These are phyloP conservation scores for Yueomyces sp. DNA, from an alignment of 1,139 yeast genomes.

Conservation along the genomic window DNA sequence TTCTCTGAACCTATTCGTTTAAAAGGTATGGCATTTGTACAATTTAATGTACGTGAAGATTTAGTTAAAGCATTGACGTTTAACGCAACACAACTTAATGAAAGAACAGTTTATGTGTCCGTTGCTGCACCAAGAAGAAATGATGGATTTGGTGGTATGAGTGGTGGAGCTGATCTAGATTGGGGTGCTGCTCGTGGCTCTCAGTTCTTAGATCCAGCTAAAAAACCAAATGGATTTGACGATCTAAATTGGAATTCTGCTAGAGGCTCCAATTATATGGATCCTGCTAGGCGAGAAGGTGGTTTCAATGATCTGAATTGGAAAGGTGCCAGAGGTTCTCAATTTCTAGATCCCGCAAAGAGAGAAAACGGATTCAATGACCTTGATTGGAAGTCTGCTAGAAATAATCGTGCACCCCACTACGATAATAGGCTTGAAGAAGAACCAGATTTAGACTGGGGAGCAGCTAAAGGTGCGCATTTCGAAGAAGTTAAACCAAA, in stretches of 20 bases:
- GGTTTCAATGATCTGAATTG: constrained; percentile 43
- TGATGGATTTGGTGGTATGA: constrained; percentile 26
- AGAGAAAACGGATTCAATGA: neutral
- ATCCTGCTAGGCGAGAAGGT: constrained; percentile 30
- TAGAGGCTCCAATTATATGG: constrained; percentile 8
- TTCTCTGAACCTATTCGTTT: constrained; percentile 45
- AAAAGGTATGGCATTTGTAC: constrained; percentile 81
- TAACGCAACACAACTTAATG: constrained; percentile 51
- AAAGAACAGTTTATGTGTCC: constrained; percentile 68
- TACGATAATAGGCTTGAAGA: too few relatives aligned
- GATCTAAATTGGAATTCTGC: constrained; percentile 19
- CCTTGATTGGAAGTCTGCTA: neutral
- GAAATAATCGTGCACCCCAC: too few relatives aligned
- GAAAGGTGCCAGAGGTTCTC: constrained; percentile 40
- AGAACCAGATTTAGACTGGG: too few relatives aligned
- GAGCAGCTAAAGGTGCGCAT: too few relatives aligned
- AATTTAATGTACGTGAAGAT: constrained; percentile 52
- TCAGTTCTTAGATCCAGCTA: constrained; percentile 12
- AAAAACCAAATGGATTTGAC: constrained; percentile 29
- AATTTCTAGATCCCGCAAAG: constrained; percentile 11
- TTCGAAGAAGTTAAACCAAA: constrained; percentile 13
- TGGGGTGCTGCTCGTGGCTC: constrained; percentile 16
- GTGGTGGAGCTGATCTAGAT: constrained; percentile 25
- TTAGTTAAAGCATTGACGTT: constrained; percentile 61
- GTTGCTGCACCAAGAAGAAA: constrained; percentile 81